Conservation (phyloP, 2,329 filamentous ascomycete genomes). For the Cladosporium cucumerinum region DNA sequence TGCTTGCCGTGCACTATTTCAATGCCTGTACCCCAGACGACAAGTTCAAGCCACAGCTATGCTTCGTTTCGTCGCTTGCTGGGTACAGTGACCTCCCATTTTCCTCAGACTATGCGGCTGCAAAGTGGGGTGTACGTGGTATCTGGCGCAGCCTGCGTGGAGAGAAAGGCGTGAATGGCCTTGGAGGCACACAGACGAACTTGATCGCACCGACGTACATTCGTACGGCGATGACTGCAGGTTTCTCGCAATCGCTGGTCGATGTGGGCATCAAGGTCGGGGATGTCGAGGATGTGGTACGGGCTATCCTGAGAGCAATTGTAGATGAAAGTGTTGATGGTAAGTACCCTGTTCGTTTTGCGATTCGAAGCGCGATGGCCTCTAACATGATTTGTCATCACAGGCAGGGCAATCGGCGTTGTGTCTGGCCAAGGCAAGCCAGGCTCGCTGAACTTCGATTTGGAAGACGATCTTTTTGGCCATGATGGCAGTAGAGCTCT, state of each 20-base stretch:
- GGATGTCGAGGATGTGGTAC: constrained; percentile 21
- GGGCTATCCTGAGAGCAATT: constrained; percentile 23
- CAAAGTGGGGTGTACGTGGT: constrained; percentile 24
- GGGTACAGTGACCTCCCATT: constrained; percentile 21
- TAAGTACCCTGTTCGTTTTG: not conserved
- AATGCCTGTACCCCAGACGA: not conserved
- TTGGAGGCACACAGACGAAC: constrained; percentile 20
- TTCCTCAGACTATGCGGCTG: constrained; percentile 20
- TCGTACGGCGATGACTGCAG: constrained; percentile 20
- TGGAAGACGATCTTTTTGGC: constrained; percentile 23
- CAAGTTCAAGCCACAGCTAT: constrained; percentile 21
- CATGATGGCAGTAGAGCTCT: constrained; percentile 17
- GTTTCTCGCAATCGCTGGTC: constrained; percentile 6
- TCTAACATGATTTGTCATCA: not conserved
- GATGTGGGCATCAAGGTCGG: constrained; percentile 18
- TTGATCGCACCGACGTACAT: constrained; percentile 24
- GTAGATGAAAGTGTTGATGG: constrained; percentile 23
- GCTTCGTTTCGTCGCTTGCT: constrained; percentile 24
- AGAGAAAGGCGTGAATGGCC: not conserved
- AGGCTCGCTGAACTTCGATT: constrained; percentile 24
- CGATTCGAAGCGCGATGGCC: not conserved
- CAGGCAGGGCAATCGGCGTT: constrained; percentile 6
- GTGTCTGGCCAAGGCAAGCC: constrained; percentile 11
- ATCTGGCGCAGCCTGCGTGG: constrained; percentile 18
- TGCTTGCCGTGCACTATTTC: constrained; percentile 39